Evolutionary conservation across 2,329 filamentous ascomycete species (phyloP).

Genomic region (Hypoxylon sp.): DNA sequence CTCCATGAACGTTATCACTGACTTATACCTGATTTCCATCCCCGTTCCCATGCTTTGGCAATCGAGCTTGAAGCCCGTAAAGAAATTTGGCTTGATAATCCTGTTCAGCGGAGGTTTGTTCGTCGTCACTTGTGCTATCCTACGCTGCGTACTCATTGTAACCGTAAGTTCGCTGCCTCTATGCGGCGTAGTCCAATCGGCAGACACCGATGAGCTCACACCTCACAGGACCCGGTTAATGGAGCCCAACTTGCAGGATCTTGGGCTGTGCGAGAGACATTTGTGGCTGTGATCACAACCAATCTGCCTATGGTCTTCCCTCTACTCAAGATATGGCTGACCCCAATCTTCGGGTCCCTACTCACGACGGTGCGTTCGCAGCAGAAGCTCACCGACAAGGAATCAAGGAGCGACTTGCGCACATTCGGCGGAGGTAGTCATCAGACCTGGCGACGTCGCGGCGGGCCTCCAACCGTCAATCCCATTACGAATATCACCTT

Average conservation of each 20-base stretch:
- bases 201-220: conserved; percentile 10
- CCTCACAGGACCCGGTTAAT: conserved; percentile 57
- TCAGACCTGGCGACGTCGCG: conserved; percentile 51
- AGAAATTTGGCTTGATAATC: conserved; percentile 57
- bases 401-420: conserved; percentile 55
- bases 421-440: conserved; percentile 59
- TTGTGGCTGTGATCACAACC: conserved; percentile 61
- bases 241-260: conserved; percentile 59
- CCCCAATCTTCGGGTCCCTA: conserved; percentile 54
- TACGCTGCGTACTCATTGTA: conserved; percentile 58
- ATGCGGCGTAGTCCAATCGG: conserved; percentile 15
- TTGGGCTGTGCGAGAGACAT: conserved; percentile 62
- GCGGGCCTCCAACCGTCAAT: conserved; percentile 54
- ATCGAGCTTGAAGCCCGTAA: conserved; percentile 55
- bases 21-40: conserved; percentile 72
- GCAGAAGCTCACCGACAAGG: conserved; percentile 56
- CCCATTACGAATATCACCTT: conserved; percentile 58
- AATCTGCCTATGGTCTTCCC: conserved; percentile 64
- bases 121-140: conserved; percentile 58
- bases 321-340: conserved; percentile 58
- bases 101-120: conserved; percentile 60
- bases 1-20: conserved; percentile 68
- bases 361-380: conserved; percentile 57
- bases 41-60: conserved; percentile 67
- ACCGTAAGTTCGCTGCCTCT: conserved; percentile 48